Base-by-base conservation (phyloP, 2,329 filamentous ascomycete species). In the Monilinia vaccinii-corymbosi region DNA sequence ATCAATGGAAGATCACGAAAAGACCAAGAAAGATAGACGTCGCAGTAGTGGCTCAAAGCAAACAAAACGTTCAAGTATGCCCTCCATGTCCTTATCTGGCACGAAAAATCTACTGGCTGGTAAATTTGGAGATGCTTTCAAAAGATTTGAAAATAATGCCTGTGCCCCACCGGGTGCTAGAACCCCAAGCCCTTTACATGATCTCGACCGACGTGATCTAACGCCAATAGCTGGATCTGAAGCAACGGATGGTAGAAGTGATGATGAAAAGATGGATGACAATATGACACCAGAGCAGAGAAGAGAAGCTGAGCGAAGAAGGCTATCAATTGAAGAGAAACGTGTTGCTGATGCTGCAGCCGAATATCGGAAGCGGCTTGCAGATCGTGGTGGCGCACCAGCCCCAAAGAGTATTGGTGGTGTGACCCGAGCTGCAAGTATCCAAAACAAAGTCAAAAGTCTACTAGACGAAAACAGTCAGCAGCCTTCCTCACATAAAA, bases 121-220 rank as follows among this genome's bases (percentile, higher is more conserved):
- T 28, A 91, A 88, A 67, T 97, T 97, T 72, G 91, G 92, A 0
- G 92, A 97, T 68, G 92, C 93, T 3, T 97, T 97, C 75, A 91
- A 93, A 70, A 83, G 88, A 7, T 97, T 97, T 67, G 94, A 99
- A 72, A 79, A 67, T 36, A 69, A 68, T 64, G 48, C 62, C 66
- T 67, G 60, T 79, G 4, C 73, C 77, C 61, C 65, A 9, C 60
- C 68, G 10, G 66, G 77, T 78, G 57, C 68, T 73, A 32, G 79
- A 75, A 65, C 79, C 70, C 62, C 78, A 73, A 73, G 79, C 74
- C 67, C 75, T 2, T 66, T 71, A 9, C 69, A 71, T 25, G 70
- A 71, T 31, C 66, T 70, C n/a, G 76, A 78, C 49, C 73, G 75
- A 40, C 69, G 68, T n/a, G 74, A 76, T 52, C 71, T 64, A 42